Evolutionary conservation across 2,329 filamentous ascomycete genomes (phyloP), one percentile per base, ranked within the genome.

Genomic region (Aureobasidium leucospermi): DNA sequence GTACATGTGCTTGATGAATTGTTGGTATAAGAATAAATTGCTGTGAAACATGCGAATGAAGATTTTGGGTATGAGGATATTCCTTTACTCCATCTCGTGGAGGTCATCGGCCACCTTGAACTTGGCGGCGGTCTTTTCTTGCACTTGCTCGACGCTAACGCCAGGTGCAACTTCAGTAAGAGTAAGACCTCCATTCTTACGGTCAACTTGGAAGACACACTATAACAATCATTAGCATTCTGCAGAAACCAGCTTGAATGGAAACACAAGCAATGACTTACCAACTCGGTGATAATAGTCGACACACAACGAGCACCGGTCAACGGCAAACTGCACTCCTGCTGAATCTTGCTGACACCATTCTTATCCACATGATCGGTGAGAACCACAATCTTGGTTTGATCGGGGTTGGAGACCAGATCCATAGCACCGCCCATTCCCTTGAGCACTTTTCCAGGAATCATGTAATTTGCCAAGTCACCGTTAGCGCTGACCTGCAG

Each of bases 281-380:
- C 55, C 31, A 93, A 71, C 65, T 94, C 92, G 0, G 92, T 96
- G 69, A 96, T 96, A 65, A 96, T 96, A 64, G 89, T 85, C 65
- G 87, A 92, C 56, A 96, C 92, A 66, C 90, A 95, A 31, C 88
- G 82, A 65, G 87, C 88, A 42, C 92, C 92, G 0, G 92, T 96
- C 69, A 96, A 76, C n/a, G 92, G 92, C 77, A 96, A 93, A 61
- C 90, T 89, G 76, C 92, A 96, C 77, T 96, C 89, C 80, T 92
- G 91, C 66, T 96, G 82, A 70, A 96, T 95, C 86, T 96, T 96
- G 61, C 92, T 82, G 71, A 89, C 87, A 62, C 92, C 92, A 79
- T 95, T 94, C 84, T 96, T 96, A 71, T 96, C 92, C 11, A 90
- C 94, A 77, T 96, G 92, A 75, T 96, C 92, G 87, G 96, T 96